A percentile compares a stretch with the other conserved stretches of the same genome.
phyloP scores from a whole-genome alignment of 2,329 filamentous ascomycete species.

The Hymenoscyphus linearis region DNA sequence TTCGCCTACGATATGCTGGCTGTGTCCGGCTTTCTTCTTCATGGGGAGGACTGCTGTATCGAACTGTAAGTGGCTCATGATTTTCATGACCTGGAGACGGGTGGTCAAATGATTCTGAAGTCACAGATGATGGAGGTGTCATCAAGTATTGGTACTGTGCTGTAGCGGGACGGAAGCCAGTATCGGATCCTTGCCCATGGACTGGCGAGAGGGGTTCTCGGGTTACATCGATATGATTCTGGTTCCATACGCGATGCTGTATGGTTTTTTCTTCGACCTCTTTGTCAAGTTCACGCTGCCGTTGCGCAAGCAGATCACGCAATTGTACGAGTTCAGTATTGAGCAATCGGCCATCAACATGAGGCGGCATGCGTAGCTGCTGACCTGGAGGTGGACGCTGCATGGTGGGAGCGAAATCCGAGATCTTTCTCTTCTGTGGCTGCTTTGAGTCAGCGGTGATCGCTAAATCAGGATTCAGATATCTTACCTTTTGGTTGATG shows the following conservation, averaged over 20 bases:
- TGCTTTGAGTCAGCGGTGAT: slow-evolving; percentile 29
- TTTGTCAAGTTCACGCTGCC: slow-evolving; percentile 71
- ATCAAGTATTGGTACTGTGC: slow-evolving; percentile 63
- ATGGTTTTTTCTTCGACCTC: slow-evolving; percentile 84
- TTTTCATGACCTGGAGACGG: slow-evolving; percentile 27
- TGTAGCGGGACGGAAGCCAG: slow-evolving; percentile 65
- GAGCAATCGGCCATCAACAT: slow-evolving; percentile 63
- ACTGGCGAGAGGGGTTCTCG: slow-evolving; percentile 78
- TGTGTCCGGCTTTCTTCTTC: slow-evolving; percentile 28
- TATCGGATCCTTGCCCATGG: slow-evolving; percentile 55
- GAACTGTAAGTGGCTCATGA: slow-evolving; percentile 21
- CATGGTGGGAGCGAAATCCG: slow-evolving; percentile 45
- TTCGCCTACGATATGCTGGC: slow-evolving; percentile 74
- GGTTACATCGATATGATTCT: slow-evolving; percentile 83
- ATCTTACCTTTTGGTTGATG: slow-evolving; percentile 81
- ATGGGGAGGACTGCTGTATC: slow-evolving; percentile 26
- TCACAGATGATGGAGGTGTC: slow-evolving; percentile 51
- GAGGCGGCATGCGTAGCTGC: slow-evolving; percentile 64
- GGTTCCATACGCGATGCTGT: slow-evolving; percentile 89
- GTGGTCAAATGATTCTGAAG: slow-evolving; percentile 33
- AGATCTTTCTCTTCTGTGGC: slow-evolving; percentile 67
- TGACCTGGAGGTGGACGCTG: slow-evolving; percentile 55
- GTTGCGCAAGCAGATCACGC: slow-evolving; percentile 72
- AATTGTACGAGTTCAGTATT: slow-evolving; percentile 76
- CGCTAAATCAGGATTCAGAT: slow-evolving; percentile 31